Evolutionary conservation across 768 basidiomycete genomes (phyloP).

Genomic region (Panaeolus cyanescens): DNA sequence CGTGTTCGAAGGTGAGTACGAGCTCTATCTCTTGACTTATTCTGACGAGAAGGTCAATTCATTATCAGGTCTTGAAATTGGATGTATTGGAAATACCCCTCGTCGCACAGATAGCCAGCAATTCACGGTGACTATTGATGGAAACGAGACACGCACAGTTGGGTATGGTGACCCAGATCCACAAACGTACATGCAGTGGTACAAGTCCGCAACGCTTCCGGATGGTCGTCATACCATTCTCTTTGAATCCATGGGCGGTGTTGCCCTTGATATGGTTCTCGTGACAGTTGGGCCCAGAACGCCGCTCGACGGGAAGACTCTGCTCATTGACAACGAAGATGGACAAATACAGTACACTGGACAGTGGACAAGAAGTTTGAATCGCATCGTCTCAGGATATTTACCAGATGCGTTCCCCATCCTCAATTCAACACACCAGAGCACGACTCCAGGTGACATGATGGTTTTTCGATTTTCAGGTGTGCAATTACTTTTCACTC

Average conservation of each 20-base stretch:
- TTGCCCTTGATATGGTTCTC: conserved; percentile 21
- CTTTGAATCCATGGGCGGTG: conserved; percentile 19
- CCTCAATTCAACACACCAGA: background rate
- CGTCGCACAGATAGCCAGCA: conserved; percentile 8
- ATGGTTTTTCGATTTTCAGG: background rate
- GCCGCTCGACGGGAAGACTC: conserved; percentile 14
- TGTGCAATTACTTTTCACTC: background rate
- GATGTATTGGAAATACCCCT: conserved; percentile 14
- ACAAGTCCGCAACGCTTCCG: conserved; percentile 18
- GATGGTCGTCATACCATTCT: conserved; percentile 21
- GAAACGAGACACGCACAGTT: conserved; percentile 6
- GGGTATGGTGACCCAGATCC: conserved; percentile 15
- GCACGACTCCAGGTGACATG: background rate
- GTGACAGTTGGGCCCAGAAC: conserved; percentile 21
- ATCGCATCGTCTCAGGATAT: conserved; percentile 10
- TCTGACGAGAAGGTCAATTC: background rate
- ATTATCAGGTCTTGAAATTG: conserved; percentile 11
- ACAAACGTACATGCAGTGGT: conserved; percentile 23
- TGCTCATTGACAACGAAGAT: conserved; percentile 26
- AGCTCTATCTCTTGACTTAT: background rate
- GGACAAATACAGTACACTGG: conserved; percentile 16
- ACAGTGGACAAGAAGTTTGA: conserved; percentile 15
- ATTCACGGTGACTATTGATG: conserved; percentile 21
- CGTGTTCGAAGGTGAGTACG: conserved; percentile 11
- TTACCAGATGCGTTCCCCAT: conserved; percentile 10